A percentile compares a stretch with the other conserved stretches of the same genome.
Conservation (phyloP, 2,329 filamentous ascomycete species). For the Madurella fahalii region DNA sequence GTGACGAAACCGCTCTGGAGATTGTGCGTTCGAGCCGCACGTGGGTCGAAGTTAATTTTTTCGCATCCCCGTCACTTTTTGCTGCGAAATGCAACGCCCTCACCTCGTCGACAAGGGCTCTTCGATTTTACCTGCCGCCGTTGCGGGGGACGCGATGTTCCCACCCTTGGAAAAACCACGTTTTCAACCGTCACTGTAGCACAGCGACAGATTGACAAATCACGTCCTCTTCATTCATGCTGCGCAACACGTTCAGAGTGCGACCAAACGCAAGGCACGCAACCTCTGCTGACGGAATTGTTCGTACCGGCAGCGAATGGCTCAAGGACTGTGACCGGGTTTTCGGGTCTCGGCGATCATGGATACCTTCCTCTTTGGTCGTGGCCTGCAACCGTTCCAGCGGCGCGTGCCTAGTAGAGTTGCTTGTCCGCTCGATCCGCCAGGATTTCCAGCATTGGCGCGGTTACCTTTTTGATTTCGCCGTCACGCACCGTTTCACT, state of each 20-base stretch:
- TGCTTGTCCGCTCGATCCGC: not conserved
- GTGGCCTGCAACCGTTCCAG: not conserved
- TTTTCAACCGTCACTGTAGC: too few relatives aligned
- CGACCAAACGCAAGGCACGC: too few relatives aligned
- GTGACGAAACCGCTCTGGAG: constrained; percentile 20
- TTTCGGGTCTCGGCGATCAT: constrained; percentile 1
- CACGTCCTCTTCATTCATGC: too few relatives aligned
- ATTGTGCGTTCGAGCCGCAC: constrained; percentile 29
- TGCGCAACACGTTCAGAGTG: too few relatives aligned
- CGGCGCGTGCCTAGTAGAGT: not conserved
- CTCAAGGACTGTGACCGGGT: constrained; percentile 1
- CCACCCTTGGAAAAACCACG: too few relatives aligned
- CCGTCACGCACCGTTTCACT: too few relatives aligned
- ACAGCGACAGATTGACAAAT: too few relatives aligned
- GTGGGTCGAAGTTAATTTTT: constrained; percentile 23
- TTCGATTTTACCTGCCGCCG: not conserved
- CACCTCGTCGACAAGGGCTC: not conserved
- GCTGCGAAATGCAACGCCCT: not conserved
- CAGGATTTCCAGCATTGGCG: not conserved
- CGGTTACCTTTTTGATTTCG: too few relatives aligned
- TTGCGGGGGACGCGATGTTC: too few relatives aligned
- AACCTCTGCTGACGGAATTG: too few relatives aligned
- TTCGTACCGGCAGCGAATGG: too few relatives aligned
- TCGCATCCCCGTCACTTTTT: not conserved
- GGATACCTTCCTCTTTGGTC: constrained; percentile 7